These are phyloP conservation scores for Pyrenula aspistea DNA, from an alignment of 495 filamentous ascomycete genomes.

Conservation along the genomic window DNA sequence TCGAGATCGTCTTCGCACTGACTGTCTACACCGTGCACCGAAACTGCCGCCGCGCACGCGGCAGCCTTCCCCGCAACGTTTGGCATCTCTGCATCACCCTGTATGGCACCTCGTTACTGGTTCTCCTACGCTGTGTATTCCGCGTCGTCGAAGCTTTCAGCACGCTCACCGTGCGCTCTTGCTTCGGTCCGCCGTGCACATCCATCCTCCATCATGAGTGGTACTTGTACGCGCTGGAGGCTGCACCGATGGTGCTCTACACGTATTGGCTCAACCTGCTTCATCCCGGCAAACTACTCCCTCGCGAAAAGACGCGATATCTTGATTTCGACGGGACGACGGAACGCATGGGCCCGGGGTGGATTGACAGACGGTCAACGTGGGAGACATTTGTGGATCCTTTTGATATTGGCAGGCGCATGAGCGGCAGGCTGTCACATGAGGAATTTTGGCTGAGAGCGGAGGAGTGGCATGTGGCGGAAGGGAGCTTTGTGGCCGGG, in stretches of 20 bases:
- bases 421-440: constrained; percentile 17
- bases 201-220: constrained; percentile 22
- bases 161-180: constrained; percentile 1
- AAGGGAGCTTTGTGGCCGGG: constrained; percentile 21
- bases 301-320: constrained; percentile 18
- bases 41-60: constrained; percentile 9
- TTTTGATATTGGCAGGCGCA: constrained; percentile 17
- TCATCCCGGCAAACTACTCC: constrained; percentile 21
- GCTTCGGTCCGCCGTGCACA: constrained; percentile 13
- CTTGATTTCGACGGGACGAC: constrained; percentile 19
- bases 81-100: constrained; percentile 21
- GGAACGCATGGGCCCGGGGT: constrained; percentile 27
- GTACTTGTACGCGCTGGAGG: constrained; percentile 27
- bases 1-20: constrained; percentile 20
- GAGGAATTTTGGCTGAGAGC: constrained; percentile 20
- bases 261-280: constrained; percentile 26
- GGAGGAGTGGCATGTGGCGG: constrained; percentile 16
- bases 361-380: constrained; percentile 17
- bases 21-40: constrained; percentile 24
- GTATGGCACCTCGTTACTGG: constrained; percentile 25
- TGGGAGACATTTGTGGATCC: constrained; percentile 24
- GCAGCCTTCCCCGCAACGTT: constrained; percentile 20
- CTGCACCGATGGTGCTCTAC: constrained; percentile 25
- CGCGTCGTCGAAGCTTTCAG: constrained; percentile 23
- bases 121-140: constrained; percentile 25